Evolutionary conservation across 805 yeast species (phyloP), one percentile per base, ranked within the genome.

Genomic region (Cyberlindnera veronae): DNA sequence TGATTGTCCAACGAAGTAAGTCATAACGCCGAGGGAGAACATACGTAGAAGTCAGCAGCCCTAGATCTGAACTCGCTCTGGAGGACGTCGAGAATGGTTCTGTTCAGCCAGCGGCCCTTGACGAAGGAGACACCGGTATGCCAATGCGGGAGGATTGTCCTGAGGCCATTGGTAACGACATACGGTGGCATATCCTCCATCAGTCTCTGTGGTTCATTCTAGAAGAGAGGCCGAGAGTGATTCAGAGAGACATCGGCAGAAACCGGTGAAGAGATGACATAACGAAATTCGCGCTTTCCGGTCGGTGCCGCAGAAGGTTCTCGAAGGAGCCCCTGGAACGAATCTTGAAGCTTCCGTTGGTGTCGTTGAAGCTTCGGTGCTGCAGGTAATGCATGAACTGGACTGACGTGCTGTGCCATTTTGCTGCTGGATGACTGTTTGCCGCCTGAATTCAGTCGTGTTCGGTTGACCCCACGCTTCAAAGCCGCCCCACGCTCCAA

Each of bases 61-160:
- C 51, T 36, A 3, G 57, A 29, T 29, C 40, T 46, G 46, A 54
- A 54, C 45, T 54, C 58, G 12, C 36, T 41, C 1, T 26, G 18
- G 17, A 54, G 31, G 2, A 54, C 51, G 4, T 54, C 57, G 3
- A 53, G 37, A 1, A 54, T 21, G 1, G 49, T 37, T 10, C 52
- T 41, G 18, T 42, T 36, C 14, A 54, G 37, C 59, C 59, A 54
- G 2, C 57, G 44, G 10, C 59, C 59, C 34, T 53, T 54, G 10
- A 47, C 57, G 19, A 41, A 42, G 11, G 44, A 29, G 4, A 20
- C 19, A 11, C 43, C 37, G 6, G 53, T 45, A 36, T 53, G 50
- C 36, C 41, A 40, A 17, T 91, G 90, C 0, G 98, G 97, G 0
- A 77, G 68, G 5, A 91, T 84, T 39, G 82, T 67, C 39, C 96